Percentiles rank a stretch among this genome's conserved stretches.
Evolutionary conservation across 2,329 filamentous ascomycete genomes (phyloP).

Genomic region (Epichloe sp.): DNA sequence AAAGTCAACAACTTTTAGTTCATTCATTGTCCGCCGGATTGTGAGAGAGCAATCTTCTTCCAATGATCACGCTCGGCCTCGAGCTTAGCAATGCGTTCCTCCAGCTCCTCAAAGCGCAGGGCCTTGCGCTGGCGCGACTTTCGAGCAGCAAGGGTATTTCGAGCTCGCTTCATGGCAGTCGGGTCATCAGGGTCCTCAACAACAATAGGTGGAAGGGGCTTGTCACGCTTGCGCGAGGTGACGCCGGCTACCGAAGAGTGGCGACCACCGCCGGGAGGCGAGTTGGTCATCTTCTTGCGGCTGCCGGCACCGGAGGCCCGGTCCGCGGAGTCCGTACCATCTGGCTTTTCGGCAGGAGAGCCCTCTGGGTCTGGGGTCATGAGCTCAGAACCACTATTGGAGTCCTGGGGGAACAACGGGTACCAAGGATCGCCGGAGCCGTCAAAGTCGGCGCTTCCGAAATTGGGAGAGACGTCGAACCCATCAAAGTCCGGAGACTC

Average conservation of each 20-base stretch:
- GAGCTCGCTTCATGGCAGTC: slow-evolving; percentile 80
- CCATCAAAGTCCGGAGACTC: slow-evolving; percentile 65
- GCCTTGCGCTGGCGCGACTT: slow-evolving; percentile 86
- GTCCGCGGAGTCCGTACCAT: slow-evolving; percentile 35
- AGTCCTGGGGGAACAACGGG: slow-evolving; percentile 53
- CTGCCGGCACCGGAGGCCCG: slow-evolving; percentile 25
- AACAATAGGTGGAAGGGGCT: slow-evolving; percentile 66
- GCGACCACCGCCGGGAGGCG: slow-evolving; percentile 32
- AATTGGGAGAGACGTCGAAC: slow-evolving; percentile 69
- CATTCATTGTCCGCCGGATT: slow-evolving; percentile 7
- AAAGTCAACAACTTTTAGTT: slow-evolving; percentile 2
- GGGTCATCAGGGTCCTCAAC: slow-evolving; percentile 62
- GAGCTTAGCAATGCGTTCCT: slow-evolving; percentile 58
- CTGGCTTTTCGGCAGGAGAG: slow-evolving; percentile 30
- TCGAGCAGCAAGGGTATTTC: slow-evolving; percentile 85
- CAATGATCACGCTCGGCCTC: slow-evolving; percentile 53
- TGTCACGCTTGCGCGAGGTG: slow-evolving; percentile 61
- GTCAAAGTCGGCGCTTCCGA: slow-evolving; percentile 45
- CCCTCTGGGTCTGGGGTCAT: slow-evolving; percentile 17
- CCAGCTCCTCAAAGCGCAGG: slow-evolving; percentile 59
- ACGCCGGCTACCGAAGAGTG: slow-evolving; percentile 62
- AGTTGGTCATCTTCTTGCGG: slow-evolving; percentile 34
- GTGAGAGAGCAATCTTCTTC: slow-evolving; percentile 41
- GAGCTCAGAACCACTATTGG: slow-evolving; percentile 13
- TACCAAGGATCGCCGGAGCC: slow-evolving; percentile 49